Conservation (phyloP, 1,139 yeast genomes). For the Keqinozyma sinolaborantium region DNA sequence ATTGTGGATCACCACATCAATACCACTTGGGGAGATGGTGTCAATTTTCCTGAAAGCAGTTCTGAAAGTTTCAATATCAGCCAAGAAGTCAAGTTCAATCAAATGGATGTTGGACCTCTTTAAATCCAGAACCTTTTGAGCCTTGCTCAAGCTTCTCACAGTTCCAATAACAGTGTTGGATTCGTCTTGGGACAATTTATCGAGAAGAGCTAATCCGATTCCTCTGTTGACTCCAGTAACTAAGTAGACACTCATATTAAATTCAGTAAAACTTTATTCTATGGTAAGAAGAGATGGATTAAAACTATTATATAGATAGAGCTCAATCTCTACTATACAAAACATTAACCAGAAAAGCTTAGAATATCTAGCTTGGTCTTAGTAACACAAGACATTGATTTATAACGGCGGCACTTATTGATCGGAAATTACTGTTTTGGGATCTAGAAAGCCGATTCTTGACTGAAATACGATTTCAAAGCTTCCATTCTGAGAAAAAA, state of each 20-base stretch:
- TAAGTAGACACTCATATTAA: slow-evolving; percentile 8
- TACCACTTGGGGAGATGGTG: slow-evolving; percentile 2
- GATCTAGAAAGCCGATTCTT: too few relatives aligned
- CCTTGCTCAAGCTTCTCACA: slow-evolving; percentile 14
- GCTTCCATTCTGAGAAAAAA: too few relatives aligned
- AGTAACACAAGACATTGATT: too few relatives aligned
- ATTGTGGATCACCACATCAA: slow-evolving; percentile 4
- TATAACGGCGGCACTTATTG: too few relatives aligned
- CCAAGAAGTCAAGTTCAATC: slow-evolving; percentile 3
- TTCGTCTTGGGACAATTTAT: slow-evolving; percentile 3
- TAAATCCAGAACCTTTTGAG: slow-evolving; percentile 1
- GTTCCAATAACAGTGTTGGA: slow-evolving; percentile 22
- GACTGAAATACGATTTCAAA: too few relatives aligned
- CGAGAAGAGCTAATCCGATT: slow-evolving; percentile 15
- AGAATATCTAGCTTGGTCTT: too few relatives aligned
- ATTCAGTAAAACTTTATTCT: too few relatives aligned
- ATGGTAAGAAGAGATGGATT: too few relatives aligned
- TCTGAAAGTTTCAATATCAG: slow-evolving; percentile 1
- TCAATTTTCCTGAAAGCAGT: slow-evolving; percentile 2
- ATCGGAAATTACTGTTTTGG: too few relatives aligned
- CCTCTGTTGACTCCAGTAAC: slow-evolving; percentile 23
- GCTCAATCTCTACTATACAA: too few relatives aligned
- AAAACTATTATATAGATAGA: too few relatives aligned
- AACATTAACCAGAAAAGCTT: too few relatives aligned
- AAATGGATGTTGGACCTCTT: slow-evolving; percentile 3